Base-by-base conservation (phyloP, 495 filamentous ascomycete genomes). In the Pseudevernia furfuracea region DNA sequence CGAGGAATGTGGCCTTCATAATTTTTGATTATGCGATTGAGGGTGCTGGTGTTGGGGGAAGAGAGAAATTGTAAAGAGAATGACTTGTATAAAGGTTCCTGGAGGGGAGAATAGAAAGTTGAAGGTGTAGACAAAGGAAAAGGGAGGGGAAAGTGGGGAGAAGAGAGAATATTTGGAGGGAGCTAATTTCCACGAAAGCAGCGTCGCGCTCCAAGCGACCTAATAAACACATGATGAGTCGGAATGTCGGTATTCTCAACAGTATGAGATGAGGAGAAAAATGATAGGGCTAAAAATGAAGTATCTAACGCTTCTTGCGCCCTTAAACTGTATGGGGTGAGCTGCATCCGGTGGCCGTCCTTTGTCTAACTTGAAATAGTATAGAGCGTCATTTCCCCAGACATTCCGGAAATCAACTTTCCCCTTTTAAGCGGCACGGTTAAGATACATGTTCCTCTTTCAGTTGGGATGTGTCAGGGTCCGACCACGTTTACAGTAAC, bases 1-100 rank as follows among this genome's bases (percentile, higher is more conserved):
- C 38, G 52, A 53, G 44, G 41, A 67, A 25, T 49, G 53, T 65
- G 44, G 49, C 28, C 64, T 67, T 70, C 69, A 70, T 70, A 23
- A 39, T 30, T 66, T 55, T 30, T 43, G 21, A 19, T 36, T 36
- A 28, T 14, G 14, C 49, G n/a, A 44, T 63, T 46, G 52, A 66
- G 11, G 58, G 44, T 34, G 58, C 43, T 38, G 34, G 39, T 37
- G 19, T 8, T 58, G 36, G 41, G 44, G 46, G 34, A 62, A 60
- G 59, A 49, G 36, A 9, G 32, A 7, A 28, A 53, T 0, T 53
- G 14, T 32, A 9, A 32, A 53, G 49, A 30, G 49, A 30, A 21
- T 53, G 49, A 6, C 2, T 25, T 17, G 28, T 53, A 30, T 53
- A 15, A 53, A 53, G 49, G 25, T 30, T 3, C 32, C 3, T 15